Evolutionary conservation across 2,329 filamentous ascomycete species (phyloP).

Genomic region (Cadophora sp.): DNA sequence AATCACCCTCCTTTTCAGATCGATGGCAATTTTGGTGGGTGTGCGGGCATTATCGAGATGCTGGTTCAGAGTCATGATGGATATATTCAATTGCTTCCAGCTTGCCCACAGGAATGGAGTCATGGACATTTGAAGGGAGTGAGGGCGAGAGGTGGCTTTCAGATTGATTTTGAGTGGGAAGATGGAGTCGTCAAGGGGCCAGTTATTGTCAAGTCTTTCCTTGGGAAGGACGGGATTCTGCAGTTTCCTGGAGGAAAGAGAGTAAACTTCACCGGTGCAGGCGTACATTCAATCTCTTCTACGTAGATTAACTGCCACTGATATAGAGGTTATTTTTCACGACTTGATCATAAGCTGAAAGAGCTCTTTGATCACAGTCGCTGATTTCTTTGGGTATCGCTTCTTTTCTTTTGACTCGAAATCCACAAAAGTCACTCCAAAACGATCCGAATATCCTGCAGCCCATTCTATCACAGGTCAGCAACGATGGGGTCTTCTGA

Average conservation of each 20-base stretch:
- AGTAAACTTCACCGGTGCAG: slow-evolving; percentile 21
- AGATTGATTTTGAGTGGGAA: slow-evolving; percentile 48
- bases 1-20: slow-evolving; percentile 56
- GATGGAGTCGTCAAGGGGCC: slow-evolving; percentile 37
- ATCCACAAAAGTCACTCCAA: slow-evolving; percentile 83
- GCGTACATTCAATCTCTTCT: slow-evolving; percentile 23
- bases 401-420: slow-evolving; percentile 75
- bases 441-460: slow-evolving; percentile 84
- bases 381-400: slow-evolving; percentile 83
- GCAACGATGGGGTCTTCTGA: too few species aligned
- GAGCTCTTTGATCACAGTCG: slow-evolving; percentile 70
- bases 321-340: slow-evolving; percentile 40
- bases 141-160: slow-evolving; percentile 46
- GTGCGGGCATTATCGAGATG: slow-evolving; percentile 55
- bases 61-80: slow-evolving; percentile 49
- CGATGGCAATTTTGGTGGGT: slow-evolving; percentile 57
- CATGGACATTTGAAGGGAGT: slow-evolving; percentile 46
- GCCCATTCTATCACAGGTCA: slow-evolving; percentile 50
- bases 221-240: slow-evolving; percentile 18
- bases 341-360: slow-evolving; percentile 75
- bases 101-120: slow-evolving; percentile 47
- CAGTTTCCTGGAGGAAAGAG: slow-evolving; percentile 23
- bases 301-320: slow-evolving; percentile 14
- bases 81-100: slow-evolving; percentile 45
- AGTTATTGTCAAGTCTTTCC: slow-evolving; percentile 25